phyloP scores from a whole-genome alignment of 495 filamentous ascomycete species.

The Lichina pygmaea region DNA sequence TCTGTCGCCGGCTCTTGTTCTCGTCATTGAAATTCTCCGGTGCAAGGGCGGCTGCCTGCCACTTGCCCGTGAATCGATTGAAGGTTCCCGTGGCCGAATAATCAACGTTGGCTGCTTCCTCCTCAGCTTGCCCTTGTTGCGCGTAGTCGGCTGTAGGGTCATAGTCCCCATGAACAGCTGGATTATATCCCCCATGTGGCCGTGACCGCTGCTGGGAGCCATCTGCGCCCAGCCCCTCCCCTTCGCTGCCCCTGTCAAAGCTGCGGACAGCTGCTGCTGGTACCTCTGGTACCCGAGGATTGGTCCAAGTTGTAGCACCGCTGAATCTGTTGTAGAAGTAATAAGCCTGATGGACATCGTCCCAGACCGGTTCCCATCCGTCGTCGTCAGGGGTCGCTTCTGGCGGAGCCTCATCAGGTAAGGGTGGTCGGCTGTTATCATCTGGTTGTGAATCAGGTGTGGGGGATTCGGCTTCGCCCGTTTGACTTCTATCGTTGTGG shows the following conservation, averaged over 20 bases:
- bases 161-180: conserved; percentile 85
- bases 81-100: conserved; percentile 52
- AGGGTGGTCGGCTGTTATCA: conserved; percentile 17
- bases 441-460: conserved; percentile 19
- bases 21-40: conserved; percentile 69
- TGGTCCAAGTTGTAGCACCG: conserved; percentile 57
- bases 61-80: conserved; percentile 81
- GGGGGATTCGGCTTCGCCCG: not conserved
- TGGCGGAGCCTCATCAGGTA: conserved; percentile 14
- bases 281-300: conserved; percentile 43
- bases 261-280: conserved; percentile 8
- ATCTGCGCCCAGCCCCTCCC: conserved; percentile 4
- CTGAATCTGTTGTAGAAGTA: conserved; percentile 85
- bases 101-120: conserved; percentile 6
- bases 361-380: conserved; percentile 77
- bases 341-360: conserved; percentile 36
- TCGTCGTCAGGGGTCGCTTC: conserved; percentile 29
- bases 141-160: conserved; percentile 87
- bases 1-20: conserved; percentile 65
- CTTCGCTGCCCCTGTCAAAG: conserved; percentile 9
- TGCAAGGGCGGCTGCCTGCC: conserved; percentile 33
- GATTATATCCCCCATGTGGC: conserved; percentile 57
- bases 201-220: conserved; percentile 3
- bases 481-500: too few relatives aligned
- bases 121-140: conserved; percentile 17